Base-by-base conservation (phyloP, 2,329 filamentous ascomycete genomes). In the Elsinoe batatas region DNA sequence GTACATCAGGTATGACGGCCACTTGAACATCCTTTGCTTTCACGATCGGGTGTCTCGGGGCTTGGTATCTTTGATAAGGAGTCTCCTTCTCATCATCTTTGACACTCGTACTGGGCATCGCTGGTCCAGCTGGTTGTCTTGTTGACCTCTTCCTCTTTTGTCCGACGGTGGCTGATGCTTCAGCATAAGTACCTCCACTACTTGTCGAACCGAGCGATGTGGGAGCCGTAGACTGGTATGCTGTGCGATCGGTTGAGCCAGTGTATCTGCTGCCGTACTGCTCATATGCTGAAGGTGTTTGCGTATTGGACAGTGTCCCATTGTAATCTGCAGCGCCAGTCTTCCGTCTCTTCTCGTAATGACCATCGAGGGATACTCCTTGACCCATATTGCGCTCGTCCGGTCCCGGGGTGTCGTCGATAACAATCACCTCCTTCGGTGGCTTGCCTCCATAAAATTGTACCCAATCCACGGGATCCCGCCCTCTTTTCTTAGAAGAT, bases 141-240 rank as follows among this genome's bases (percentile, higher is more conserved):
- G 87, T 89, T 13, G 78, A 77, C 59, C 93, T 82, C 73, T 95
- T 96, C 65, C 91, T 81, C 75, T 97, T 97, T 70, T 93, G 87
- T 33, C 90, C 88, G n/a, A 82, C 76, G 53, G 79, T 76, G 32
- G 75, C 75, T 51, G 75, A 75, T 51, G 84, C 79, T 60, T 85
- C 81, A 51, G 87, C 84, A 65, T 87, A 84, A 35, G 74, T 67
- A 35, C 77, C 78, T 61, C 75, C 80, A 69, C 78, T 80, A 26
- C 74, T 75, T 62, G 79, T 77, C 5, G 87, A 91, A 12, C 84
- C 85, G 5, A 91, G 73, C 12, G 91, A 97, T 0, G 93, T 96
- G 3, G 67, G 63, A 4, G 90, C 84, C 42, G 91, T 91, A 3
- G 89, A 93, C 65, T 91, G 64, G 8, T 81, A 80, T 13, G 86